These are phyloP conservation scores for Avena insularis DNA, from an alignment of 176 grass and related monocot species.

Conservation along the genomic window DNA sequence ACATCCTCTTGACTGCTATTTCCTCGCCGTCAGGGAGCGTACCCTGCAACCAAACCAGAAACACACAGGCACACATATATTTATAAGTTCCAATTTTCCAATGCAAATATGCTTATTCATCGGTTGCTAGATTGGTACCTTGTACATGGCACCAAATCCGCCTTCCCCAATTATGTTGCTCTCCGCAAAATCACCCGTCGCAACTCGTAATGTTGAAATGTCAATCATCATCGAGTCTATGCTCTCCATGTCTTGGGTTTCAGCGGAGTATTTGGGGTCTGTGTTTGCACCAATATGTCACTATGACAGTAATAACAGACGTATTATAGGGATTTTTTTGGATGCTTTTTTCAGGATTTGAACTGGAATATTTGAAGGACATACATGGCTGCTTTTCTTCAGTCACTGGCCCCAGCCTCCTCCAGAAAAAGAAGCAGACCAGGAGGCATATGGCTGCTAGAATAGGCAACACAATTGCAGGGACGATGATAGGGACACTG, in stretches of 20 bases:
- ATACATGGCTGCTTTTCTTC: slow-evolving; percentile 15
- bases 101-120: too few species aligned
- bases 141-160: slow-evolving; percentile 1
- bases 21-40: slow-evolving; percentile 35
- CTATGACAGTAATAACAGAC: too few species aligned
- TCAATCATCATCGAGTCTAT: slow-evolving; percentile 43
- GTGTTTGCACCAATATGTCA: background rate
- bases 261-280: background rate
- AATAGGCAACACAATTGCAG: background rate
- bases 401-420: background rate
- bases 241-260: slow-evolving; percentile 24
- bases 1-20: slow-evolving; percentile 49
- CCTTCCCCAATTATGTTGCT: slow-evolving; percentile 39
- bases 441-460: slow-evolving; percentile 15
- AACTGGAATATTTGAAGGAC: background rate
- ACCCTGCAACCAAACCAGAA: slow-evolving; percentile 2
- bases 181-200: slow-evolving; percentile 40
- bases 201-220: slow-evolving; percentile 41
- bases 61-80: background rate
- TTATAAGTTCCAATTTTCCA: background rate
- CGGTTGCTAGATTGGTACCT: background rate
- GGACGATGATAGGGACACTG: slow-evolving; percentile 3
- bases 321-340: too few species aligned
- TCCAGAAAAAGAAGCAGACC: slow-evolving; percentile 21
- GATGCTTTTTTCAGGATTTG: background rate